A percentile compares a stretch with the other conserved stretches of the same genome.
phyloP scores from a whole-genome alignment of 2,329 filamentous ascomycete genomes.

The Claviceps monticola region DNA sequence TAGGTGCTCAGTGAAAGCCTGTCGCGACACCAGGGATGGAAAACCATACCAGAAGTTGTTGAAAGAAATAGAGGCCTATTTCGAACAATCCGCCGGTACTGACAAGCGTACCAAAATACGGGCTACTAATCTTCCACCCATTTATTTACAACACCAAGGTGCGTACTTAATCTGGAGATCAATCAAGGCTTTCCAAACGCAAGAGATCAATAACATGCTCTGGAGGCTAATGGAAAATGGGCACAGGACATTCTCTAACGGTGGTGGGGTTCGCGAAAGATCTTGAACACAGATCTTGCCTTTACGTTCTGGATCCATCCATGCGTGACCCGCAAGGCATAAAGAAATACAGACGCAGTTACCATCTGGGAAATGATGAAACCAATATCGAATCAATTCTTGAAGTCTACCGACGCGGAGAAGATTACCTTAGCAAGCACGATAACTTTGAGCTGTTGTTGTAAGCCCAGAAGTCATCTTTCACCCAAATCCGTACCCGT shows the following conservation, averaged over 20 bases:
- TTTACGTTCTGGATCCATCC: conserved; percentile 83
- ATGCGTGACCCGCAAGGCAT: conserved; percentile 56
- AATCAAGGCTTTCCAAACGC: neutral
- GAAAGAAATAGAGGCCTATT: conserved; percentile 59
- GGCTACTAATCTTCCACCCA: conserved; percentile 59
- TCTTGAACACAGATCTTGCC: conserved; percentile 46
- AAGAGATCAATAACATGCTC: neutral
- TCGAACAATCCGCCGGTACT: conserved; percentile 34
- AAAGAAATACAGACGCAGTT: conserved; percentile 39
- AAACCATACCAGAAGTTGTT: conserved; percentile 42
- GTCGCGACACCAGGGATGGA: conserved; percentile 34
- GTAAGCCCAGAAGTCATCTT: conserved; percentile 28
- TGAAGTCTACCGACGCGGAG: conserved; percentile 59
- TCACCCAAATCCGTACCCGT: neutral
- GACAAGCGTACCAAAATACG: conserved; percentile 46
- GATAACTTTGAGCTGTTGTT: conserved; percentile 67
- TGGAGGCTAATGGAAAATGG: neutral
- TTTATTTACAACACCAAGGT: conserved; percentile 82
- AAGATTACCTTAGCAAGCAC: conserved; percentile 54
- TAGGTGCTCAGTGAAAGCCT: conserved; percentile 49
- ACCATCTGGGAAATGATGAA: conserved; percentile 27
- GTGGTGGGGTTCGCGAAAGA: conserved; percentile 72
- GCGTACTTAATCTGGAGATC: conserved; percentile 9
- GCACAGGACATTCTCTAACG: conserved; percentile 68
- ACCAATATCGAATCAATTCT: conserved; percentile 33